Conservation (phyloP, 2,329 filamentous ascomycete genomes). For the Diaporthe eres region DNA sequence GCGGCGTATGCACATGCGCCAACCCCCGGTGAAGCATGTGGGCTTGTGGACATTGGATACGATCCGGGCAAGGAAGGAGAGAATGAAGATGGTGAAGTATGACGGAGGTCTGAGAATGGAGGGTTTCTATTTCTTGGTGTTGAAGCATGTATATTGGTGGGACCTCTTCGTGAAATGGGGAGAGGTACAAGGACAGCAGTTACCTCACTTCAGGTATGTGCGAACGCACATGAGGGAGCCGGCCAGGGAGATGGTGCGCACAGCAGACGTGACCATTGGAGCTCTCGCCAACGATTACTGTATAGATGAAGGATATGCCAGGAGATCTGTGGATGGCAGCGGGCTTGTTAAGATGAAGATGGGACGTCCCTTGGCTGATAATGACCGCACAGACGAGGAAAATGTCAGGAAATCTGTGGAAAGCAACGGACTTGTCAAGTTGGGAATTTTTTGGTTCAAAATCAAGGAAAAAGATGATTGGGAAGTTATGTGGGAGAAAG, state of each 20-base stretch:
- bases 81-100: conserved; percentile 8
- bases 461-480: background rate
- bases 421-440: background rate
- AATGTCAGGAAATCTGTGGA: background rate
- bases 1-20: conserved; percentile 27
- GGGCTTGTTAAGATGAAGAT: background rate
- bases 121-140: conserved; percentile 22
- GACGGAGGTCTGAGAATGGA: conserved; percentile 26
- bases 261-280: conserved; percentile 20
- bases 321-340: background rate
- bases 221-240: background rate
- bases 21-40: conserved; percentile 25
- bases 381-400: background rate
- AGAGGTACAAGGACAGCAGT: conserved; percentile 1
- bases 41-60: conserved; percentile 25
- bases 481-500: conserved; percentile 13
- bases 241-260: conserved; percentile 14
- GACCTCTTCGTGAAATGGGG: conserved; percentile 28
- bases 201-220: background rate
- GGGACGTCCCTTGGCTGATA: background rate
- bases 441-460: conserved; percentile 34
- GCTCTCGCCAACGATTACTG: conserved; percentile 15
- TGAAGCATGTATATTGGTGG: conserved; percentile 30
- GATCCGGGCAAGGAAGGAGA: background rate
- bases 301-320: background rate